phyloP scores from a whole-genome alignment of 345 rosid genomes.

The Populus davidiana region DNA sequence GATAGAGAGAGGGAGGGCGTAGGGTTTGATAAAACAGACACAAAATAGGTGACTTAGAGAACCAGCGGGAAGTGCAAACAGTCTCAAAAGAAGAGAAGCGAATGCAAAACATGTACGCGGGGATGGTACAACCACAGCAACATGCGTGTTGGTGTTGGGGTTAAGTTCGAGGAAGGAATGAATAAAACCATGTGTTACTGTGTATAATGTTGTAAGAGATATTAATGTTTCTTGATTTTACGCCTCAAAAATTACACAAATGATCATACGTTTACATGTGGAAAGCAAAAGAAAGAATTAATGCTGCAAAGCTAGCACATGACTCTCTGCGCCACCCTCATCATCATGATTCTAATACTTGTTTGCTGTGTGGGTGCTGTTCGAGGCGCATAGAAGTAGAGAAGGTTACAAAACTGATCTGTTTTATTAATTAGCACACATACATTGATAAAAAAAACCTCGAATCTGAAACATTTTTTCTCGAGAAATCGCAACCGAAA shows the following conservation, averaged over 20 bases:
- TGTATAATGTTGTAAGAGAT: neutral
- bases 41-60: neutral
- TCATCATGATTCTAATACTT: conserved; percentile 11
- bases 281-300: neutral
- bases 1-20: neutral
- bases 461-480: neutral
- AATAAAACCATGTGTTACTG: neutral
- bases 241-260: neutral
- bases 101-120: neutral
- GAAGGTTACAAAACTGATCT: neutral
- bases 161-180: neutral
- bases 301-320: neutral
- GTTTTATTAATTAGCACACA: no score
- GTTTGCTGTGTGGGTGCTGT: conserved; percentile 16
- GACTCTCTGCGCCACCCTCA: neutral
- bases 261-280: neutral
- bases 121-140: neutral
- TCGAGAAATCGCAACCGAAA: neutral
- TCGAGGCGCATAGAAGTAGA: conserved; percentile 29
- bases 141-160: neutral
- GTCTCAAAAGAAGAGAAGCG: neutral
- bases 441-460: no score
- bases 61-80: neutral
- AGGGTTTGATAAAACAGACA: no score
- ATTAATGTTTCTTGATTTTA: neutral